These are phyloP conservation scores for Aspergillus nidulans DNA, from an alignment of 495 filamentous ascomycete genomes.

Conservation along the genomic window DNA sequence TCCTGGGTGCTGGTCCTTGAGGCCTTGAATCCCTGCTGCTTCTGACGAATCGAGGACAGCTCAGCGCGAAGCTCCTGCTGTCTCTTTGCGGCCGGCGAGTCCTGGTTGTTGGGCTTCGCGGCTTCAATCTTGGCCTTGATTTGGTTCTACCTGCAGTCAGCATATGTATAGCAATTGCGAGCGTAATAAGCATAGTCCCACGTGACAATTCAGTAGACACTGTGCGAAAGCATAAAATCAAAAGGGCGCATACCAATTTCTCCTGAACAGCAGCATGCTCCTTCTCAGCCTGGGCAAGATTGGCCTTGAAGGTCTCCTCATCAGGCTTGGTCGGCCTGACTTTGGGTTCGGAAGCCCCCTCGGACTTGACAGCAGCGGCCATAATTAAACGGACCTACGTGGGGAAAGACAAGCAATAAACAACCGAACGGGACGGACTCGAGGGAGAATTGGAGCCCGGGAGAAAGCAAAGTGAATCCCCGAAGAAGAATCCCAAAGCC, in stretches of 20 bases:
- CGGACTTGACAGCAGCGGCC: conserved; percentile 34
- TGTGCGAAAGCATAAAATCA: not conserved
- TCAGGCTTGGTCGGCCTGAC: conserved; percentile 52
- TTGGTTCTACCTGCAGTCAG: conserved; percentile 56
- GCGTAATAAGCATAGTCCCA: not conserved
- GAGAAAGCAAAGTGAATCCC: not conserved
- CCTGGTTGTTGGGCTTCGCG: conserved; percentile 69
- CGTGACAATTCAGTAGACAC: not conserved
- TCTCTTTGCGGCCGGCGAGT: conserved; percentile 66
- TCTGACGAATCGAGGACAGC: conserved; percentile 64
- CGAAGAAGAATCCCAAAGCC: not conserved
- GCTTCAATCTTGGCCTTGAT: conserved; percentile 80
- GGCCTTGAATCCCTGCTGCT: conserved; percentile 81
- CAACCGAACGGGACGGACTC: conserved; percentile 13
- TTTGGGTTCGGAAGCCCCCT: conserved; percentile 44
- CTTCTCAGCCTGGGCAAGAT: conserved; percentile 74
- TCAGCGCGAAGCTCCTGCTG: conserved; percentile 77
- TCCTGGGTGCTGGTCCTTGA: conserved; percentile 70
- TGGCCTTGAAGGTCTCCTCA: conserved; percentile 54
- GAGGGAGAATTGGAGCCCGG: not conserved
- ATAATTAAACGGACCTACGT: conserved; percentile 34
- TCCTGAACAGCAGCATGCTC: conserved; percentile 69
- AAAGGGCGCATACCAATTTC: conserved; percentile 62
- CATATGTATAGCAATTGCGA: not conserved
- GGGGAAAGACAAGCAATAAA: conserved; percentile 6